Base-by-base conservation (phyloP, 441 rosid species). In the Mallotus repandus region DNA sequence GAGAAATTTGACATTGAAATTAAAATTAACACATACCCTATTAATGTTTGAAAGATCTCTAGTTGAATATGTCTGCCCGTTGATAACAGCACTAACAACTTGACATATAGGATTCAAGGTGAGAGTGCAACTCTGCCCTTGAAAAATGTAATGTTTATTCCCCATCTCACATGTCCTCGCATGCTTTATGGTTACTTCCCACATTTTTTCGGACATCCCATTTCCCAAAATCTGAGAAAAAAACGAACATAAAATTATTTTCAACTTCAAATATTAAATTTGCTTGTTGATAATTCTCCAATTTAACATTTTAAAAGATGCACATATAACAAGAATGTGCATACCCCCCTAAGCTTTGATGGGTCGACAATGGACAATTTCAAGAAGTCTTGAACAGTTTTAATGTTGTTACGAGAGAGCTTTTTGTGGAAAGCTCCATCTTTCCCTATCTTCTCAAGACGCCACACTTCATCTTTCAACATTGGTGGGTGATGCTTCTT, bases 401-500 rank as follows among this genome's bases (percentile, higher is more conserved):
- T 72, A 68, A 94, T 77, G n/a, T 79, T 63, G 0, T 25, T 32
- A n/a, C 79, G 50, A 11, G 82, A n/a, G 45, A 94, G 85, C 81
- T 84, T 94, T 77, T 72, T 91, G 81, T 94, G 94, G 68, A 92
- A 94, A 46, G 93, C 93, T 59, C 97, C 99, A 59, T 78, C 92
- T 84, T 89, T 94, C 55, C 96, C 92, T 29, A 94, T 89, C 84
- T 91, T 94, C 84, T 89, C 88, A 15, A 92, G 91, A 32, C 99
- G 89, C 98, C 99, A 94, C 45, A 94, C 97, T 38, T 92, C 93
- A 70, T 94, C 99, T 4, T 81, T 83, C 63, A 94, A 74, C 82
- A 61, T 78, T 60, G 99, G 99, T 22, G 98, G 98, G 77, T 91
- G 81, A 79, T 92, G 97, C 78, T 92, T 94, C 91, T 89, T 91